phyloP scores from a whole-genome alignment of 1,284 basidiomycete species.

The Volvariella surrecta region DNA sequence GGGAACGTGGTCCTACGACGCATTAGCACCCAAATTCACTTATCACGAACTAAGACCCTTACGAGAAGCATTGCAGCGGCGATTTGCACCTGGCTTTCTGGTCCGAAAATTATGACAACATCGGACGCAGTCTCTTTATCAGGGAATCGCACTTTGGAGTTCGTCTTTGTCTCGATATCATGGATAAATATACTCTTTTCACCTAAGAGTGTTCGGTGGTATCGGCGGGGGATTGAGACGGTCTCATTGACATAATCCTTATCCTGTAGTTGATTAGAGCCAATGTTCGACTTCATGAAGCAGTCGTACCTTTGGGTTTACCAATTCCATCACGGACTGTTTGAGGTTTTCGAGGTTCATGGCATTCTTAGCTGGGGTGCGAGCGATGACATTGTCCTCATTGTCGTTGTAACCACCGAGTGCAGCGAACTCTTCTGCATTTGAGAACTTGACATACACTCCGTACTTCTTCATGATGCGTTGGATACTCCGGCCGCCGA shows the following conservation, averaged over 20 bases:
- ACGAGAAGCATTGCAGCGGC: conserved; percentile 94
- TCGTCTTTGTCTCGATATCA: conserved; percentile 96
- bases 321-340: conserved; percentile 95
- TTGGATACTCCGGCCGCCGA: conserved; percentile 97
- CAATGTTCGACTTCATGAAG: conserved; percentile 3
- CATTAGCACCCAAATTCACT: neutral
- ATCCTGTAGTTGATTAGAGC: conserved; percentile 45
- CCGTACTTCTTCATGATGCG: conserved; percentile 99
- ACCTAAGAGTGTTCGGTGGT: conserved; percentile 91
- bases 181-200: conserved; percentile 97
- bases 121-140: conserved; percentile 93
- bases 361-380: conserved; percentile 97
- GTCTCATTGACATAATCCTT: conserved; percentile 96
- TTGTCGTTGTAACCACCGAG: conserved; percentile 96
- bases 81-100: conserved; percentile 94
- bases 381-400: conserved; percentile 96
- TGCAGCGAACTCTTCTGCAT: conserved; percentile 94
- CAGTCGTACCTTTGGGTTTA: conserved; percentile 79
- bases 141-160: conserved; percentile 90
- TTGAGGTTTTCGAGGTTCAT: conserved; percentile 94
- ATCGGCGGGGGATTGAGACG: conserved; percentile 86
- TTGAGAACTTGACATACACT: conserved; percentile 99
- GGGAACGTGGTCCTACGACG: conserved; percentile 82
- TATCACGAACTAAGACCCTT: conserved; percentile 19
- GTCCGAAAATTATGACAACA: conserved; percentile 89